Base-by-base conservation (phyloP, 306 rosid species). In the Gynostemma pentaphyllum region DNA sequence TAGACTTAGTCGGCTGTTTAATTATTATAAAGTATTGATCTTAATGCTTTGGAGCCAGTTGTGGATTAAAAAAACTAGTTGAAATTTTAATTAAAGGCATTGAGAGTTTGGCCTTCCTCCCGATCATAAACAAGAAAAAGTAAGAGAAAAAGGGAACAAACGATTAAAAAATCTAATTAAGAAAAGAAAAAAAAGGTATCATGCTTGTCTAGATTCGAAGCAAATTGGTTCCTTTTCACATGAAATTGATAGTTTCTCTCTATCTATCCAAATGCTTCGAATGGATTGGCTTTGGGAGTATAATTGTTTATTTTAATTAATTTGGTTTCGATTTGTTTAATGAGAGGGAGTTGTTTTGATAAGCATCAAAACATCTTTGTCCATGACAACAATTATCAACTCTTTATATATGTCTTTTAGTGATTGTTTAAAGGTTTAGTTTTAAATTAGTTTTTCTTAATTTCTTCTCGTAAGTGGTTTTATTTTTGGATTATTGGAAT, bases 311-410 rank as follows among this genome's bases (percentile, higher is more conserved):
- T 10, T 32, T 5, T 55, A 5, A 16, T 24, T 29, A 29, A 55
- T 29, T 32, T 41, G 44, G 63, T 5, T 32, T 55, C n/a, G 5
- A 55, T 55, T 55, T 30, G 63, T 55, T 55, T 55, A 32, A 55
- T 55, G 44, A 55, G 61, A n/a, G 39, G 40, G 12, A 53, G 61
- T 53, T 53, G 22, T 27, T 12, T 26, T 26, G 12, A 28, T 19
- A 55, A 18, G 62, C 62, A 32, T 55, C 27, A 18, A 55, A 55
- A 32, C 62, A 55, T 55, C 42, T 55, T 55, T 30, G 42, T 54
- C 40, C 15, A 54, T 5, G 10, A 7, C 18, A 28, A 55, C 26
- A 55, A 16, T 7, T 26, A 22, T 50, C 57, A 51, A 13, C 57
- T 51, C 18, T 13, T 51, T 18, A 51, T 18, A 51, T 26, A 11